Evolutionary conservation across 768 basidiomycete genomes (phyloP), one percentile per base, ranked within the genome.

Genomic region (Lentinula boryana): DNA sequence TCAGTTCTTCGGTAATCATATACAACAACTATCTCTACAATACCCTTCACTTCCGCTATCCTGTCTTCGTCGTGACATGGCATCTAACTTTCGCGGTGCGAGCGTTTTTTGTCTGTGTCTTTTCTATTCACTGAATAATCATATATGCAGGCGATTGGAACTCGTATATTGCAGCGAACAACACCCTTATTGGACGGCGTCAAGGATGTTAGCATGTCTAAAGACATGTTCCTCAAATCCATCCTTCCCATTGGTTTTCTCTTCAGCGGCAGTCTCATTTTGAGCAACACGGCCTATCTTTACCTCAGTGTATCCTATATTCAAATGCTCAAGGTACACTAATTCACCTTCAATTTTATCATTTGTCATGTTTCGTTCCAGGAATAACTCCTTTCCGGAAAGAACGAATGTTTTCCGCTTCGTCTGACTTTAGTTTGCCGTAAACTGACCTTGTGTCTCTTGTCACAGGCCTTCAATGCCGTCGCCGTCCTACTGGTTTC

Each of bases 1-100:
- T 96, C 66, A 90, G 87, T 64, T 93, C 93, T 27, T 71, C 85
- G 7, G 95, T 98, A 70, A 98, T 98, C 75, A 86, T 97, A 62
- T 97, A 98, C 84, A 97, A 97, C 83, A 96, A 94, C 73, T 87
- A 87, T 70, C 74, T 92, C 66, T 93, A 91, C 80, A 91, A 90
- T 74, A 83, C 82, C 49, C 84, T 90, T 68, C 74, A 86, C 62
- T 97, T 97, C 79, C 84, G 85, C 68, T 97, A 79, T 77, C 95
- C 95, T 32, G 93, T 97, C 64, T 96, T 95, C 74, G 82, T 94
- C 50, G 93, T 95, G 59, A 95, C 93, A 44, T 95, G 82, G 82
- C 94, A 94, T 71, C 73, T 88, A 32, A 76, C 80, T 32, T 78
- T 82, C 62, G 87, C 88, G 57, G 84, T 83, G 69, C 72, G 79